These are phyloP conservation scores for Daldinia caldariorum DNA, from an alignment of 495 filamentous ascomycete species.

Conservation along the genomic window DNA sequence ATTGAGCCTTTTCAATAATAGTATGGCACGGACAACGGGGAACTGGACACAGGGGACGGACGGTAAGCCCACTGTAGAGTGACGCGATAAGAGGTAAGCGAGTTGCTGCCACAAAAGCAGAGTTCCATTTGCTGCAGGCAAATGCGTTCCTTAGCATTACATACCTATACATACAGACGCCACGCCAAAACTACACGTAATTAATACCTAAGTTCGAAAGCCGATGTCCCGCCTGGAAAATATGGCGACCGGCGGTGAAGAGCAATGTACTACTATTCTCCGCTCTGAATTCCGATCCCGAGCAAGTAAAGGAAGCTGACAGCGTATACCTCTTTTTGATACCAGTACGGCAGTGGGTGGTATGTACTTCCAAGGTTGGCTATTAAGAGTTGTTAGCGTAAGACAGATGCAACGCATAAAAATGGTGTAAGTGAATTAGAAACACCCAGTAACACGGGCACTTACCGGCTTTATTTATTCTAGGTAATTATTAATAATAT, in stretches of 20 bases:
- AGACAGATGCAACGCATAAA: constrained; percentile 22
- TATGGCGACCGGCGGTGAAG: constrained; percentile 37
- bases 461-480: constrained; percentile 27
- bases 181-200: constrained; percentile 18
- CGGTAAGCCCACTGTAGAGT: constrained; percentile 19
- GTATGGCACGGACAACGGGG: constrained; percentile 23
- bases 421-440: constrained; percentile 7
- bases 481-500: not conserved
- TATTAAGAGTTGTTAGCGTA: constrained; percentile 31
- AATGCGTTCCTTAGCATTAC: constrained; percentile 18
- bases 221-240: constrained; percentile 25
- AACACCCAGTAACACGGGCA: constrained; percentile 19
- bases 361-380: constrained; percentile 1
- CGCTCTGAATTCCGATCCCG: constrained; percentile 13
- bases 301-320: constrained; percentile 29
- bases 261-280: constrained; percentile 29
- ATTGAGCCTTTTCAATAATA: constrained; percentile 25
- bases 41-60: constrained; percentile 16
- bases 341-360: constrained; percentile 3
- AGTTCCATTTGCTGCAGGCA: constrained; percentile 29
- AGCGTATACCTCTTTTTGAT: constrained; percentile 13
- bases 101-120: constrained; percentile 21
- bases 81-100: constrained; percentile 40
- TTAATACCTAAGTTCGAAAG: constrained; percentile 26
- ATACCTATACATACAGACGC: constrained; percentile 13